Base-by-base conservation (phyloP, 345 rosid species). In the Bruguiera parviflora region DNA sequence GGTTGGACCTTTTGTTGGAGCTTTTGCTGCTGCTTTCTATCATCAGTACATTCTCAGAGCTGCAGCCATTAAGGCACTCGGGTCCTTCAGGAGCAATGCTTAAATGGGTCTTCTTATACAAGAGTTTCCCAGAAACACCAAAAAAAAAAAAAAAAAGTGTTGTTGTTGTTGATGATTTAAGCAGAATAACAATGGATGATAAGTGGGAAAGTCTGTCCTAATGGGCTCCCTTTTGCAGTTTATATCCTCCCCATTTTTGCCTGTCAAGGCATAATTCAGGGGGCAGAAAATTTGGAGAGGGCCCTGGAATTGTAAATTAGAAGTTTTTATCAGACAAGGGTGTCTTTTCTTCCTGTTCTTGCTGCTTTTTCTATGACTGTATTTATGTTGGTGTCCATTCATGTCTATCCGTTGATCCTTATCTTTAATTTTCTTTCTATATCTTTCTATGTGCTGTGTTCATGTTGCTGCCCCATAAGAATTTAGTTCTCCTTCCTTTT, bases 1-100 rank as follows among this genome's bases (percentile, higher is more conserved):
- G 98, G 98, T 92, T 59, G 98, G 96, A 63, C 98, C 98, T 5
- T 88, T 92, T 74, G 63, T 90, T 52, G 98, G 98, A 72, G 98
- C 98, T 51, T 83, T 81, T 3, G 59, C 79, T 29, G 98, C 98
- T 74, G 90, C 98, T 22, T 62, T 92, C 61, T 92, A 90, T 77
- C 90, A 90, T 80, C 90, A 90, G 69, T 86, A 24, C 66, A 69
- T 92, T 80, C 85, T 92, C 21, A 83, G 98, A 77, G 98, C 95
- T 39, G 82, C 84, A 66, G 98, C 86, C 59, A 80, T 86, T 56
- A 92, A 90, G 69, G 86, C 92, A 47, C 89, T 88, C 53, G 89
- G 91, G 46, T 92, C 96, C 69, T 88, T 86, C 88, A 90, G 92
- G 83, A 92, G 98, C 89, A 79, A 80, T 77, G 73, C 90, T 81